Evolutionary conservation across 208 protist genomes (phyloP), one percentile per base, ranked within the genome.

Genomic region (Leishmania gerbilli): DNA sequence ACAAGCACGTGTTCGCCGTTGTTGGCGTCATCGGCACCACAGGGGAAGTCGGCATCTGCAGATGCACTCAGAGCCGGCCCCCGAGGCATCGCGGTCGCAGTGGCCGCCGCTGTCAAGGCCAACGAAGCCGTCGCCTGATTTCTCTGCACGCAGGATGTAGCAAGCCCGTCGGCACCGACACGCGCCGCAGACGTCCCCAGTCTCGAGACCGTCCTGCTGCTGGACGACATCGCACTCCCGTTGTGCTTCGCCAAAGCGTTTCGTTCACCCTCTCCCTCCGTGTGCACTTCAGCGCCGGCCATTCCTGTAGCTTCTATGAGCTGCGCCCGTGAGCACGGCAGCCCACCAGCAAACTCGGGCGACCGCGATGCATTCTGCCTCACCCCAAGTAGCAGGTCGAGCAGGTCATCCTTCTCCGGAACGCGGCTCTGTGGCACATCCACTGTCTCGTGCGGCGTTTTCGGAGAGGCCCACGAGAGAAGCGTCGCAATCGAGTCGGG

Each of bases 331-430:
- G 24, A 6, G 5, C 45, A 47, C 7, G 8, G 8, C 45, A 45
- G 45, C 27, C 27, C 7, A 53, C 42, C 68, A 49, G 68, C 6
- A 37, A 53, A 17, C 68, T 31, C 42, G 7, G 45, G 27, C 45
- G 68, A 27, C 37, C 42, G 68, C 45, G 40, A 34, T 74, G 45
- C 45, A 53, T 45, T 65, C 55, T 58, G 37, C 37, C 19, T 64
- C 40, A 7, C 75, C 17, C 67, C 76, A 5, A 90, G 84, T 37
- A 90, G 74, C 69, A 81, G 49, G 47, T 58, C 77, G 21, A 90
- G 81, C 47, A 90, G 58, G 40, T 84, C 74, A 49, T 87, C 87
- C 47, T 87, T 88, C 31, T 90, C 87, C 13, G 40, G 42, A 42
- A 88, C 84, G 19, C 87, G 87, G 15, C 83, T 80, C 1, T 51